Evolutionary conservation across 345 rosid species (phyloP).

Genomic region (Acer yangbiense): DNA sequence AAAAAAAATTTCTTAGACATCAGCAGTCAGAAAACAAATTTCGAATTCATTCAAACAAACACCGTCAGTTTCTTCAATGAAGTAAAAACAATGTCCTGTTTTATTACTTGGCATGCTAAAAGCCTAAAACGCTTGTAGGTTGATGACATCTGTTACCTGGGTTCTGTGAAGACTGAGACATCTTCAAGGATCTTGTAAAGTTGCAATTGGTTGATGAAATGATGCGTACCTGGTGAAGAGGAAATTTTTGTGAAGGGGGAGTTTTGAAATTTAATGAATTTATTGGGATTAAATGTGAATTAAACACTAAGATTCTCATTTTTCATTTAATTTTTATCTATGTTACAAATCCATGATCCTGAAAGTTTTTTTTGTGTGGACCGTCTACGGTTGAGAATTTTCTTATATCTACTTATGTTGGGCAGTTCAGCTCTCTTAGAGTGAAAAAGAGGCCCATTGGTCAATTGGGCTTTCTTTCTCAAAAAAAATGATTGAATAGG

Average conservation of each 20-base stretch:
- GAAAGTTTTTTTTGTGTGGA: too few species aligned
- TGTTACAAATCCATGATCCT: too few species aligned
- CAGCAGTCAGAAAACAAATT: background rate
- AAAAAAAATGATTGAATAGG: background rate
- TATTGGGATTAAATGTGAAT: constrained; percentile 18
- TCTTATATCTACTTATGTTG: too few species aligned
- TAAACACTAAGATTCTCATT: constrained; percentile 22
- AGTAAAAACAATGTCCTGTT: too few species aligned
- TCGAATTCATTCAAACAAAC: background rate
- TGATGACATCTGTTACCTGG: constrained; percentile 33
- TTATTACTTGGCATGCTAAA: too few species aligned
- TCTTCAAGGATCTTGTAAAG: constrained; percentile 30
- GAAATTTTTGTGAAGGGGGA: constrained; percentile 16
- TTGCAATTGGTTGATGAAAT: constrained; percentile 17
- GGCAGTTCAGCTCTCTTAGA: too few species aligned
- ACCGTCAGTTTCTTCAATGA: too few species aligned
- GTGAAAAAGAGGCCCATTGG: background rate
- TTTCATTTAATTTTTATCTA: background rate
- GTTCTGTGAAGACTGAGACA: constrained; percentile 42
- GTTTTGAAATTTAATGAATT: constrained; percentile 22
- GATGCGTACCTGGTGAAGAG: constrained; percentile 18
- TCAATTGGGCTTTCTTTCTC: background rate
- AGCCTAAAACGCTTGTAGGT: too few species aligned
- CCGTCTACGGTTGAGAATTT: too few species aligned
- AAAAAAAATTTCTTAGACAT: background rate